phyloP scores from a whole-genome alignment of 2,329 filamentous ascomycete genomes.

The Pseudopyricularia cyperi region DNA sequence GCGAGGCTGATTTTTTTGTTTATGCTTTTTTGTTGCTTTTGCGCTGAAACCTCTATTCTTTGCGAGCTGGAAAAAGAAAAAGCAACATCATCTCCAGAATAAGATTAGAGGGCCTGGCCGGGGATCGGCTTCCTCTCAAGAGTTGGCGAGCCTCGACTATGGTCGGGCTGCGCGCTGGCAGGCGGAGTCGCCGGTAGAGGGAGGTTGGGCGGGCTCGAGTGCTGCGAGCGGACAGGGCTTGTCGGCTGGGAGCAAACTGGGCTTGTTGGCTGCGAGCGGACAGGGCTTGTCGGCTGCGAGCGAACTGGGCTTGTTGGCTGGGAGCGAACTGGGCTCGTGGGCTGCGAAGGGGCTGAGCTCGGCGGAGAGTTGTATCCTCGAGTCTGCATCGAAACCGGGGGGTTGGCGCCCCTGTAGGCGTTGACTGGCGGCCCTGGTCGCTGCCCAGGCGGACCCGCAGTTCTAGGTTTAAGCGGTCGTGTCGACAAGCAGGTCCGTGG shows the following conservation, averaged over 20 bases:
- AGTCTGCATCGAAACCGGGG: not conserved
- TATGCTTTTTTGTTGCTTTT: not conserved
- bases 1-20: too few relatives aligned
- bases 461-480: conserved; percentile 76
- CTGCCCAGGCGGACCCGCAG: conserved; percentile 24
- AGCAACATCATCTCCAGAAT: not conserved
- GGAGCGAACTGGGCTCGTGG: not conserved
- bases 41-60: not conserved
- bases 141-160: conserved; percentile 16
- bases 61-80: not conserved
- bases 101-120: conserved; percentile 33
- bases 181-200: too few relatives aligned
- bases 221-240: too few relatives aligned
- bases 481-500: conserved; percentile 89
- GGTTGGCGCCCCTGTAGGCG: not conserved
- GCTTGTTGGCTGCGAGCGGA: not conserved
- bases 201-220: too few relatives aligned
- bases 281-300: not conserved
- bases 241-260: too few relatives aligned
- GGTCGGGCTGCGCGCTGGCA: too few relatives aligned
- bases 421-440: not conserved
- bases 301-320: not conserved
- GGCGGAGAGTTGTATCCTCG: not conserved
- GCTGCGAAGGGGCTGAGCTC: too few relatives aligned
- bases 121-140: conserved; percentile 43